phyloP scores from a whole-genome alignment of 106 monocot species.

The Triglochin maritima region DNA sequence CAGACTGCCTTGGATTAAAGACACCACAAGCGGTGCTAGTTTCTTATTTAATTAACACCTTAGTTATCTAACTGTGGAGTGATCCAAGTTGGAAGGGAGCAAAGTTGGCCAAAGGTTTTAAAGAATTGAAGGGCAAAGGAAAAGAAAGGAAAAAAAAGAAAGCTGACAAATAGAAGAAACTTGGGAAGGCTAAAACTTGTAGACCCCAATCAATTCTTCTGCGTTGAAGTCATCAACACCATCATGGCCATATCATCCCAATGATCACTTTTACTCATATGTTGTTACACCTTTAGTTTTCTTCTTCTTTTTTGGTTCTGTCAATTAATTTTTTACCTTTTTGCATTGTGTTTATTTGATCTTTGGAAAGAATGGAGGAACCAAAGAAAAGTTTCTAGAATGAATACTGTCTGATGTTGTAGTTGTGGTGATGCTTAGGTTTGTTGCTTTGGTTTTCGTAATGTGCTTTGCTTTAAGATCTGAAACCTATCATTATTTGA shows the following conservation, averaged over 20 bases:
- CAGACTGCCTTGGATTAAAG: neutral
- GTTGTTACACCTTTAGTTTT: constrained; percentile 1
- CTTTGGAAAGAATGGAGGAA: neutral
- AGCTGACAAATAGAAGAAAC: constrained; percentile 16
- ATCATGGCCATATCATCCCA: constrained; percentile 41
- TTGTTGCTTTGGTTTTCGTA: no score
- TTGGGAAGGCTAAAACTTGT: constrained; percentile 10
- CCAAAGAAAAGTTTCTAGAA: neutral
- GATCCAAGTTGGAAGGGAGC: constrained; percentile 10
- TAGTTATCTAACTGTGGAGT: constrained; percentile 6
- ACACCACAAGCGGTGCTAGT: neutral
- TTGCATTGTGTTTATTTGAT: neutral
- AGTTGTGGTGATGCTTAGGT: no score
- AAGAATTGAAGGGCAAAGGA: constrained; percentile 12
- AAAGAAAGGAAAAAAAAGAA: constrained; percentile 18
- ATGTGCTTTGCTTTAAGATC: no score
- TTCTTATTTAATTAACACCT: neutral
- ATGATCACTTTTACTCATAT: constrained; percentile 18
- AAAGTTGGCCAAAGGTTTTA: constrained; percentile 7
- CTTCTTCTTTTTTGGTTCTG: constrained; percentile 9
- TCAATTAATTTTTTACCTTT: neutral
- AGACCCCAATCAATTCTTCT: constrained; percentile 6
- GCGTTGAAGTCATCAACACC: constrained; percentile 24
- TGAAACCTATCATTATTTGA: no score
- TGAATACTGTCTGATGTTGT: neutral